These are phyloP conservation scores for Xylariomycetidae sp. DNA, from an alignment of 2,329 filamentous ascomycete genomes.

Conservation along the genomic window DNA sequence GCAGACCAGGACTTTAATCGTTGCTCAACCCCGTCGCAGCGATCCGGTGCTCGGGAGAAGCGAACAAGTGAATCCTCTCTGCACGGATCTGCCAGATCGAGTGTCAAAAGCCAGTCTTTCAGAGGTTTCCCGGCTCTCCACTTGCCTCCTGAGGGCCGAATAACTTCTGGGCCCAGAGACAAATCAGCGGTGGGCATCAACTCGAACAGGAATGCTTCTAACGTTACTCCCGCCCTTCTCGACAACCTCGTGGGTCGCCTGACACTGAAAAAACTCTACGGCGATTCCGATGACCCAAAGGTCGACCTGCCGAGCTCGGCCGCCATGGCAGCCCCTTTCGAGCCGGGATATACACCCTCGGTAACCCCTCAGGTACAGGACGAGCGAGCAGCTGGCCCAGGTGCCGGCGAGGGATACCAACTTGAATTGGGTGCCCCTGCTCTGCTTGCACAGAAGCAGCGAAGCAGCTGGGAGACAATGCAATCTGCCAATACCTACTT, in stretches of 20 bases:
- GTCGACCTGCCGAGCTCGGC: conserved; percentile 35
- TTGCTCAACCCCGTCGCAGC: conserved; percentile 19
- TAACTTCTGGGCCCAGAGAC: too few relatives aligned
- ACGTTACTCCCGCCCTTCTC: not conserved
- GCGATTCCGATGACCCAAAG: not conserved
- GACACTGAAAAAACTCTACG: not conserved
- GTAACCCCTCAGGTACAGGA: conserved; percentile 10
- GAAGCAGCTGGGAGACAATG: conserved; percentile 8
- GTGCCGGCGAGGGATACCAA: too few relatives aligned
- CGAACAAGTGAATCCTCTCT: conserved; percentile 15
- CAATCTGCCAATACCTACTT: conserved; percentile 8
- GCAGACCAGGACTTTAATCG: conserved; percentile 17
- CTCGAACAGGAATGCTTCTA: too few relatives aligned
- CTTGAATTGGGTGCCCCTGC: too few relatives aligned
- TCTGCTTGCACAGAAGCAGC: conserved; percentile 11
- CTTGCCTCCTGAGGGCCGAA: too few relatives aligned
- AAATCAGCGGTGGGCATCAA: too few relatives aligned
- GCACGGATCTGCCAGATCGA: conserved; percentile 15
- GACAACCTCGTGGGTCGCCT: not conserved
- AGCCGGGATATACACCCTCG: conserved; percentile 28
- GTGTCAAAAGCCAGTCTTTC: too few relatives aligned
- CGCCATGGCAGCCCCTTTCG: conserved; percentile 44
- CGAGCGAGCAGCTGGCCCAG: too few relatives aligned
- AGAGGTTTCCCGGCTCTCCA: too few relatives aligned
- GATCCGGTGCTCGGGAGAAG: conserved; percentile 20